Conservation (phyloP, 2,329 filamentous ascomycete genomes). For the Aspergillus cejpii region DNA sequence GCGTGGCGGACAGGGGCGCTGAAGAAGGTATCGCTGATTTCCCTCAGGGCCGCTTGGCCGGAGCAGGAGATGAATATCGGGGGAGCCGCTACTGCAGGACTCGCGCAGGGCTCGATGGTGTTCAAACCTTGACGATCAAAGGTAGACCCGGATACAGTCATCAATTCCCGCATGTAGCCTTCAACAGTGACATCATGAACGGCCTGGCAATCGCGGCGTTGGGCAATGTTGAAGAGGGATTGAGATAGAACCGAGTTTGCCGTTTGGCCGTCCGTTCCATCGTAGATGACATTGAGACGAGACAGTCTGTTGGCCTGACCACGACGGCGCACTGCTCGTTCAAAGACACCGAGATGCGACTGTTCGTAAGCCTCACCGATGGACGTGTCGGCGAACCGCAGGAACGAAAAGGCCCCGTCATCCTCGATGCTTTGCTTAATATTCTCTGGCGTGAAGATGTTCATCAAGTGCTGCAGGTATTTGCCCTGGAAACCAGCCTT, state of each 20-base stretch:
- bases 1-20: constrained; percentile 67
- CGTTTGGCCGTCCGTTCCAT: constrained; percentile 55
- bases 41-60: constrained; percentile 56
- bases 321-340: constrained; percentile 60
- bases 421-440: constrained; percentile 58
- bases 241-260: constrained; percentile 63
- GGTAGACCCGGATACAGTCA: constrained; percentile 65
- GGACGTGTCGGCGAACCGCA: constrained; percentile 77
- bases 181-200: constrained; percentile 64
- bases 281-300: constrained; percentile 62
- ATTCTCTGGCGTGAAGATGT: constrained; percentile 79
- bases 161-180: constrained; percentile 65
- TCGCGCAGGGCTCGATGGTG: constrained; percentile 72
- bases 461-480: constrained; percentile 74
- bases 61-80: constrained; percentile 75
- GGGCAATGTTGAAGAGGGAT: constrained; percentile 72
- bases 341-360: constrained; percentile 64
- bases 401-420: constrained; percentile 72
- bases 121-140: constrained; percentile 66
- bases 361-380: constrained; percentile 63
- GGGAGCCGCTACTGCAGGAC: constrained; percentile 73
- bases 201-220: constrained; percentile 59
- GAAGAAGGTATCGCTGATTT: constrained; percentile 67
- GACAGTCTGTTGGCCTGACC: constrained; percentile 53
- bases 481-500: constrained; percentile 73